Evolutionary conservation across 2,329 filamentous ascomycete species (phyloP).

Genomic region (Paecilomyces variotii): DNA sequence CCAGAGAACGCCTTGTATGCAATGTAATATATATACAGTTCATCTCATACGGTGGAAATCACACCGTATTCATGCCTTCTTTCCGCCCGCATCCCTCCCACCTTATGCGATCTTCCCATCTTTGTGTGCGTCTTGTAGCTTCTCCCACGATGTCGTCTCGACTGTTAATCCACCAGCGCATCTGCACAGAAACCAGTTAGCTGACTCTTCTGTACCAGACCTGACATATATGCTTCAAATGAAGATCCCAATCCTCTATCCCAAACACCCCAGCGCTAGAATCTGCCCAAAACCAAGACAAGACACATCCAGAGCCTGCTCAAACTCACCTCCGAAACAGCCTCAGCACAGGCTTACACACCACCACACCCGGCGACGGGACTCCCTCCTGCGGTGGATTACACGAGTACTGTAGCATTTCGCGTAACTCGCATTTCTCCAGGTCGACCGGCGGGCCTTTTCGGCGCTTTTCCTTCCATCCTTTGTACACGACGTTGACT

Average conservation of each 20-base stretch:
- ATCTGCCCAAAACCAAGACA: too few species aligned
- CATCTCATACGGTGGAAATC: neutral
- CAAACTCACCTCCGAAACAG: slow-evolving; percentile 50
- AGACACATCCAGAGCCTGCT: neutral
- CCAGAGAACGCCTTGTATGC: neutral
- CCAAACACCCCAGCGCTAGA: too few species aligned
- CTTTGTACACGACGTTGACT: slow-evolving; percentile 39
- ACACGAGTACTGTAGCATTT: slow-evolving; percentile 57
- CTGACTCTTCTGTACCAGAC: slow-evolving; percentile 1
- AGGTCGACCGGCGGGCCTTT: slow-evolving; percentile 46
- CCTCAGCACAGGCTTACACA: slow-evolving; percentile 50
- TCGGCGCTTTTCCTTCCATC: slow-evolving; percentile 43
- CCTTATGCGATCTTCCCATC: slow-evolving; percentile 14
- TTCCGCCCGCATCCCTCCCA: slow-evolving; percentile 14
- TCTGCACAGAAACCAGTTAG: slow-evolving; percentile 15
- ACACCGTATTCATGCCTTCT: neutral
- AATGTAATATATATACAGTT: neutral
- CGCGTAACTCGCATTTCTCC: slow-evolving; percentile 47
- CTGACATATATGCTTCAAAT: neutral
- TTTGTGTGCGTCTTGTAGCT: slow-evolving; percentile 25
- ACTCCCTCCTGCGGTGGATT: slow-evolving; percentile 41
- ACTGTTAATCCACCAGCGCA: slow-evolving; percentile 49
- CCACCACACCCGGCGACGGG: slow-evolving; percentile 36
- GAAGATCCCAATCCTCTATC: too few species aligned
- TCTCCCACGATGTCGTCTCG: slow-evolving; percentile 56